Evolutionary conservation across 805 yeast genomes (phyloP).

Genomic region (Metschnikowia sp.): DNA sequence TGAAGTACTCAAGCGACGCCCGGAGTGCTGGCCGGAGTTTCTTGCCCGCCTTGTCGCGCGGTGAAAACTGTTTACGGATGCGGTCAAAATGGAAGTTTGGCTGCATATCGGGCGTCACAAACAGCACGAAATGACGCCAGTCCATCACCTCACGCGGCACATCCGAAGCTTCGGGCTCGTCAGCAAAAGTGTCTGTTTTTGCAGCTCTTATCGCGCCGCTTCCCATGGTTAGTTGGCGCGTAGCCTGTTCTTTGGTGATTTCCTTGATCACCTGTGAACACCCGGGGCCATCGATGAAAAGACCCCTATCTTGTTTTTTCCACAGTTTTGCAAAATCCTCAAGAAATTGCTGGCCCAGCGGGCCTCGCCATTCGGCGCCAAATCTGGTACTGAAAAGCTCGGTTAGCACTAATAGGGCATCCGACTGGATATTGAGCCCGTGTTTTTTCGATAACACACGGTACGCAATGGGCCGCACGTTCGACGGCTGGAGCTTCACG

Average conservation of each 20-base stretch:
- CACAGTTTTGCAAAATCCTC: slow-evolving; percentile 79
- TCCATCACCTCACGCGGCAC: slow-evolving; percentile 35
- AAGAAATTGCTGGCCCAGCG: slow-evolving; percentile 56
- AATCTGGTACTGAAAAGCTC: slow-evolving; percentile 70
- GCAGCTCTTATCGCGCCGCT: slow-evolving; percentile 9
- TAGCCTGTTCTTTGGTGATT: slow-evolving; percentile 20
- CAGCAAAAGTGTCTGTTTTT: slow-evolving; percentile 21
- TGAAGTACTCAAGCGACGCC: slow-evolving; percentile 39
- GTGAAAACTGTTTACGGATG: slow-evolving; percentile 53
- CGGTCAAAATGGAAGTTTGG: slow-evolving; percentile 63
- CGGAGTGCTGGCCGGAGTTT: slow-evolving; percentile 13
- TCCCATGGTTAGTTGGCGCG: not conserved
- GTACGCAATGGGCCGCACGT: slow-evolving; percentile 87
- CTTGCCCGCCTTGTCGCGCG: slow-evolving; percentile 12
- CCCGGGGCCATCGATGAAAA: slow-evolving; percentile 78
- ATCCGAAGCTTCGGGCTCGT: slow-evolving; percentile 6
- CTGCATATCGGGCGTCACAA: slow-evolving; percentile 62
- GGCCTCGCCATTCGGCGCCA: slow-evolving; percentile 84
- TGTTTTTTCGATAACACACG: slow-evolving; percentile 87
- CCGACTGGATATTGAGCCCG: slow-evolving; percentile 84
- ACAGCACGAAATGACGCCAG: slow-evolving; percentile 72
- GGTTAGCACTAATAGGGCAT: slow-evolving; percentile 72
- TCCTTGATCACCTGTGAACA: slow-evolving; percentile 64
- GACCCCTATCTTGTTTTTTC: slow-evolving; percentile 87
- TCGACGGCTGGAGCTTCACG: slow-evolving; percentile 71